Percentiles rank a stretch among this genome's conserved stretches.
phyloP scores from a whole-genome alignment of 805 yeast species.

The Candida parachauliodes region DNA sequence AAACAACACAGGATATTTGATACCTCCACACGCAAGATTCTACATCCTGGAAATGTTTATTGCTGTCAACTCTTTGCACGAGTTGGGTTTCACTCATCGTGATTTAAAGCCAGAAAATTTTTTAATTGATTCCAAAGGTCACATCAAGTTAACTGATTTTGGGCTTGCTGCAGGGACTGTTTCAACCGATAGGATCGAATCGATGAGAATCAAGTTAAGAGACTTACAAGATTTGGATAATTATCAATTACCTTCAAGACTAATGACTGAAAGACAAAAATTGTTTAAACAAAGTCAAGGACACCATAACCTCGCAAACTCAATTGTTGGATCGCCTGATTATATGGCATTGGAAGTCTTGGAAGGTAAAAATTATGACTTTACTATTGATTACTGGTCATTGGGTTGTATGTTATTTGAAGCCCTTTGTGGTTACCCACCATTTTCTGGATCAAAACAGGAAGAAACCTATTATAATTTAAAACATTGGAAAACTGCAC shows the following conservation, averaged over 20 bases:
- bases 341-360: constrained; percentile 98
- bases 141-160: constrained; percentile 90
- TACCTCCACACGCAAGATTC: constrained; percentile 94
- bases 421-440: constrained; percentile 94
- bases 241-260: constrained; percentile 59
- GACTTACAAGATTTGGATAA: constrained; percentile 64
- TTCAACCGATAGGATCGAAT: constrained; percentile 87
- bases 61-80: constrained; percentile 89
- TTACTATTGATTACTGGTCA: constrained; percentile 98
- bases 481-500: constrained; percentile 86
- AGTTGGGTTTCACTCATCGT: constrained; percentile 93
- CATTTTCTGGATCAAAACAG: constrained; percentile 88
- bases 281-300: constrained; percentile 77
- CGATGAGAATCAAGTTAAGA: constrained; percentile 69
- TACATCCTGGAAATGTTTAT: constrained; percentile 95
- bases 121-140: constrained; percentile 84
- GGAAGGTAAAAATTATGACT: constrained; percentile 90
- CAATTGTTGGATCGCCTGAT: constrained; percentile 97
- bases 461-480: constrained; percentile 94
- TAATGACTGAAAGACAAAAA: constrained; percentile 83
- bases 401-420: constrained; percentile 96
- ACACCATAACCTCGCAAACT: constrained; percentile 85
- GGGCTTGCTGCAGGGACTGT: constrained; percentile 97
- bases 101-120: constrained; percentile 96
- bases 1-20: constrained; percentile 87